Percentiles rank a stretch among this genome's conserved stretches.
Evolutionary conservation across 805 yeast species (phyloP).

Genomic region (Saturnispora sanitii): DNA sequence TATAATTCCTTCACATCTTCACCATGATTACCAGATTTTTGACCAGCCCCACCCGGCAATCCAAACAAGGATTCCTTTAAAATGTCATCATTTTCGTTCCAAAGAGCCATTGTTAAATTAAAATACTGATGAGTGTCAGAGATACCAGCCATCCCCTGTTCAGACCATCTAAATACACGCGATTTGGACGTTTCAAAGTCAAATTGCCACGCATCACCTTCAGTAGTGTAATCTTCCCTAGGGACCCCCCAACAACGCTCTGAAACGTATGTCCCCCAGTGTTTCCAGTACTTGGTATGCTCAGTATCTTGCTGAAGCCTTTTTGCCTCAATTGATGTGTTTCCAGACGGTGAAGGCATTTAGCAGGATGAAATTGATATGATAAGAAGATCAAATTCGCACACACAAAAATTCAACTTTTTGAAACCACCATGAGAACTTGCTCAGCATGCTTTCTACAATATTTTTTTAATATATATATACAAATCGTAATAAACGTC

Average conservation of each 20-base stretch:
- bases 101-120: conserved; percentile 72
- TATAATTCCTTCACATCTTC: conserved; percentile 87
- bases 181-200: conserved; percentile 78
- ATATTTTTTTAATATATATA: no score
- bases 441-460: no score
- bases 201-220: conserved; percentile 90
- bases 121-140: conserved; percentile 73
- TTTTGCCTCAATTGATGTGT: conserved; percentile 26
- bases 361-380: background rate
- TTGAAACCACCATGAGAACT: background rate
- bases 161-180: conserved; percentile 89
- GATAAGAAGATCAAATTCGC: background rate
- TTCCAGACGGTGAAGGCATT: background rate
- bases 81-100: conserved; percentile 84
- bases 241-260: conserved; percentile 87
- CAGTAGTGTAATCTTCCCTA: conserved; percentile 75
- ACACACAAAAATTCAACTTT: background rate
- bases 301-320: conserved; percentile 33
- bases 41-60: conserved; percentile 68
- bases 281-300: conserved; percentile 53
- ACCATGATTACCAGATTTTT: conserved; percentile 71
- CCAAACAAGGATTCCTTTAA: conserved; percentile 84
- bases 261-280: conserved; percentile 87
- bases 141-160: conserved; percentile 88
- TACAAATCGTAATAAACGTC: no score